Evolutionary conservation across 2,329 filamentous ascomycete genomes (phyloP).

Genomic region (Penicillium griseofulvum): DNA sequence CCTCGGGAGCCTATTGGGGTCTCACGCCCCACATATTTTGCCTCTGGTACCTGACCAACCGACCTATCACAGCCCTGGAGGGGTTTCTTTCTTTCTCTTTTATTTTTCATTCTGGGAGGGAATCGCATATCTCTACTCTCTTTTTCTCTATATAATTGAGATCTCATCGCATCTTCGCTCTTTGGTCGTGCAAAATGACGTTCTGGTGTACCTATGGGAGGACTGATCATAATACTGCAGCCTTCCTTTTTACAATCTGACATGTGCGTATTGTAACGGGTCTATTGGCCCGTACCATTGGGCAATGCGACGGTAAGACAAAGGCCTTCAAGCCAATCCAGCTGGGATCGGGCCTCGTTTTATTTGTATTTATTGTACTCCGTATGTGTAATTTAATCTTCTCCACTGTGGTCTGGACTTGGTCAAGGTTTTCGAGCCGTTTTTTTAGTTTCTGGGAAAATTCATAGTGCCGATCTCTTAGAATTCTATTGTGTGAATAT

Average conservation of each 20-base stretch:
- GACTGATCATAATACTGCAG: conserved; percentile 4
- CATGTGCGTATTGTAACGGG: background rate
- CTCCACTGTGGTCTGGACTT: conserved; percentile 7
- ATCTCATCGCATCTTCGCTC: background rate
- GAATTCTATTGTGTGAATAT: background rate
- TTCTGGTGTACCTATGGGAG: background rate
- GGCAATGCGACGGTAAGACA: background rate
- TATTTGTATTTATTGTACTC: background rate
- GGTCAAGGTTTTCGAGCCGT: background rate
- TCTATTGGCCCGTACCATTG: background rate
- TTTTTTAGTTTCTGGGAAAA: conserved; percentile 4
- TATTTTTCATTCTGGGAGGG: background rate
- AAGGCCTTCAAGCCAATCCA: background rate
- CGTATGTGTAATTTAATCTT: background rate
- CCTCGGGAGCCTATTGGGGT: background rate
- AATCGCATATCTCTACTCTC: background rate
- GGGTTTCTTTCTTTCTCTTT: background rate
- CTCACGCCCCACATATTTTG: background rate
- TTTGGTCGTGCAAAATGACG: background rate
- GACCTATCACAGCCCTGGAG: background rate
- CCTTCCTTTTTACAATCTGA: background rate
- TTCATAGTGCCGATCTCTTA: conserved; percentile 4
- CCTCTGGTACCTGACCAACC: background rate
- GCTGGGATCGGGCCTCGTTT: background rate
- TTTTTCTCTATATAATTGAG: background rate